A percentile compares a stretch with the other conserved stretches of the same genome.
Evolutionary conservation across 2,329 filamentous ascomycete genomes (phyloP).

Genomic region (Fusarium concolor): DNA sequence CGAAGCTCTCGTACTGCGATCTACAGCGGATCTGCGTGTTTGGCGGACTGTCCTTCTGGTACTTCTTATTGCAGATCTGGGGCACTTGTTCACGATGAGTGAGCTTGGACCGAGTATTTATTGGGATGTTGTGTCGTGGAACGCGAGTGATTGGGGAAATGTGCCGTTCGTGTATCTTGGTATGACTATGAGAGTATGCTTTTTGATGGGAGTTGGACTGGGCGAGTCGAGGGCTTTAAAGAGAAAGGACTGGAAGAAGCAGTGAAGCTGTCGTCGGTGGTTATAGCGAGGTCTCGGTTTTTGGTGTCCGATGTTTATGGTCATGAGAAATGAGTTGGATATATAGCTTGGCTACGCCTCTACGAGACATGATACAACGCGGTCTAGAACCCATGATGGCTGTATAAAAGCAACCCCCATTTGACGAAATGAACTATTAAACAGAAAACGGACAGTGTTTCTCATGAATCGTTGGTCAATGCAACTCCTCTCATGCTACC

Average conservation of each 20-base stretch:
- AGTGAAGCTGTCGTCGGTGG: constrained; percentile 7
- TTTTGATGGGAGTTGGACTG: constrained; percentile 68
- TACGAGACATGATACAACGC: constrained; percentile 12
- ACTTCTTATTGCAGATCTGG: constrained; percentile 79
- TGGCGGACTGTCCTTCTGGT: constrained; percentile 76
- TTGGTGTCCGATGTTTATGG: constrained; percentile 26
- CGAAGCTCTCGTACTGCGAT: constrained; percentile 79
- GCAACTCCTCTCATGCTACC: constrained; percentile 5
- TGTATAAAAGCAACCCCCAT: constrained; percentile 17
- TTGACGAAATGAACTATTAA: not conserved
- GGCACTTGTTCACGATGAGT: constrained; percentile 76
- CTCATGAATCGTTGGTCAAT: no score
- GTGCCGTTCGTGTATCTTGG: constrained; percentile 77
- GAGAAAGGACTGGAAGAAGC: constrained; percentile 43
- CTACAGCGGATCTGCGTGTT: constrained; percentile 74
- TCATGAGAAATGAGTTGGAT: constrained; percentile 7
- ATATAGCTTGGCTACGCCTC: constrained; percentile 6
- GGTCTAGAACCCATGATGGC: constrained; percentile 2
- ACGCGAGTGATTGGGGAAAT: constrained; percentile 75
- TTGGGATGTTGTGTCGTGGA: constrained; percentile 72
- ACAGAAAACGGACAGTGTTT: not conserved
- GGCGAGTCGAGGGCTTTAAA: constrained; percentile 42
- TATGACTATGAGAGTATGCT: constrained; percentile 68
- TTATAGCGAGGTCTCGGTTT: constrained; percentile 31
- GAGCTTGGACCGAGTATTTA: constrained; percentile 71